Evolutionary conservation across 2,329 filamentous ascomycete species (phyloP).

Genomic region (Zasmidium cellare): DNA sequence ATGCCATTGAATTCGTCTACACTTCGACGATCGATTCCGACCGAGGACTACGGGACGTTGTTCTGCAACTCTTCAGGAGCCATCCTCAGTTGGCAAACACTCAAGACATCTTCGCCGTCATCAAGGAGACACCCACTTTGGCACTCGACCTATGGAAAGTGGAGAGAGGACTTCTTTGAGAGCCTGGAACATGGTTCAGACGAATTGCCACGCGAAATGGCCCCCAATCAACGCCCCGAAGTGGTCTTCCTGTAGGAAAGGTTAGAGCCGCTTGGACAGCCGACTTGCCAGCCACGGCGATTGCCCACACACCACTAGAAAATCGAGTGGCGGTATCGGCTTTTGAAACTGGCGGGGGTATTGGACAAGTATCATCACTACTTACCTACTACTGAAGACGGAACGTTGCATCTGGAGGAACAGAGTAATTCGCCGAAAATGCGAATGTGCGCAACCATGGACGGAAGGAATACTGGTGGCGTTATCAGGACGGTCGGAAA

Average conservation of each 20-base stretch:
- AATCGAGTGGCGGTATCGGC: background rate
- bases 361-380: background rate
- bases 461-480: background rate
- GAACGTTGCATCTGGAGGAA: background rate
- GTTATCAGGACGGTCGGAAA: background rate
- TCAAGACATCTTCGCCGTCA: conserved; percentile 45
- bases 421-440: background rate
- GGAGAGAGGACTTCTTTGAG: conserved; percentile 43
- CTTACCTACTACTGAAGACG: too few species aligned
- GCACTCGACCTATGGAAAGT: conserved; percentile 52
- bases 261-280: background rate
- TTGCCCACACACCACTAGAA: background rate
- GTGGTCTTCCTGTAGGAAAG: background rate
- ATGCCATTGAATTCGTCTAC: conserved; percentile 51
- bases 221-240: background rate
- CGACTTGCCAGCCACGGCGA: background rate
- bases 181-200: background rate
- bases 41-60: conserved; percentile 49
- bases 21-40: conserved; percentile 51
- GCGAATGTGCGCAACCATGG: too few species aligned
- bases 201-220: background rate
- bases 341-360: background rate
- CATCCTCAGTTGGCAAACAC: conserved; percentile 48
- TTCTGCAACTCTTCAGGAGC: conserved; percentile 48
- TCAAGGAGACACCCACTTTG: conserved; percentile 48